A percentile compares a stretch with the other conserved stretches of the same genome.
Conservation (phyloP, 169 alveolate species). For the Babesia sp. region DNA sequence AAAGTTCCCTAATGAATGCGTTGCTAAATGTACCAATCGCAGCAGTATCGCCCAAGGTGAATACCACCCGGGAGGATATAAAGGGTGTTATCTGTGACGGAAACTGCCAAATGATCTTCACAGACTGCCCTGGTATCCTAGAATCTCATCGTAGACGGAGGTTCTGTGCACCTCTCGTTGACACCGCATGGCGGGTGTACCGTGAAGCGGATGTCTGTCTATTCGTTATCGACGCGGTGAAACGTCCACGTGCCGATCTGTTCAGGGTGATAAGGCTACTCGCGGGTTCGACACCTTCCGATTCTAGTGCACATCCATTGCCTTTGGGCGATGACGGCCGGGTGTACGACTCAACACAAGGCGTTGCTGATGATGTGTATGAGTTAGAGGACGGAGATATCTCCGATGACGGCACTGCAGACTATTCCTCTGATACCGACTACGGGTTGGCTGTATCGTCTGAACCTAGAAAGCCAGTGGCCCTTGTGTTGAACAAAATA, state of each 20-base stretch:
- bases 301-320: no score
- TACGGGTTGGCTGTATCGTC: neutral
- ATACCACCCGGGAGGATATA: slow-evolving; percentile 80
- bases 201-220: slow-evolving; percentile 83
- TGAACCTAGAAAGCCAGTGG: slow-evolving; percentile 59
- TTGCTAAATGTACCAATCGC: slow-evolving; percentile 75
- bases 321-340: neutral
- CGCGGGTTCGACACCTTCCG: slow-evolving; percentile 41
- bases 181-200: slow-evolving; percentile 85
- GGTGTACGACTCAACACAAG: neutral
- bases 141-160: slow-evolving; percentile 80
- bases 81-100: slow-evolving; percentile 74
- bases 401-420: neutral
- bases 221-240: slow-evolving; percentile 80
- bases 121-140: slow-evolving; percentile 85
- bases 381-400: neutral
- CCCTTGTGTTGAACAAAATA: slow-evolving; percentile 74
- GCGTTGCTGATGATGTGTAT: neutral
- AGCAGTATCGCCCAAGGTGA: slow-evolving; percentile 86
- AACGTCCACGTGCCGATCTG: slow-evolving; percentile 80
- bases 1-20: slow-evolving; percentile 82
- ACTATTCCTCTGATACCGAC: no score
- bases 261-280: slow-evolving; percentile 71
- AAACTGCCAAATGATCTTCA: slow-evolving; percentile 78
- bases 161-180: slow-evolving; percentile 79